Base-by-base conservation (phyloP, 2,329 filamentous ascomycete genomes). In the Botrytis pseudocinerea region DNA sequence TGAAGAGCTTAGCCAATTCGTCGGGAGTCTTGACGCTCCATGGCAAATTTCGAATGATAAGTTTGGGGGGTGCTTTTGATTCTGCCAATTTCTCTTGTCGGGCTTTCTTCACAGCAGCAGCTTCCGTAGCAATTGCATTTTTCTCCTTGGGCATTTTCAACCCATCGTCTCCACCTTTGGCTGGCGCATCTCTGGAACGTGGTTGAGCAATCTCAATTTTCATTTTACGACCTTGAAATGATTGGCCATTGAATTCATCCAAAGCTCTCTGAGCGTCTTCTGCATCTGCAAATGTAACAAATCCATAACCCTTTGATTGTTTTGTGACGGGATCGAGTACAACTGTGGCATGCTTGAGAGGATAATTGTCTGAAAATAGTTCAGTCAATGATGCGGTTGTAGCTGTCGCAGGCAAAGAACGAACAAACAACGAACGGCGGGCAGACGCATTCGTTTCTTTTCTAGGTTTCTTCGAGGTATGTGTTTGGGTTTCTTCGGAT, bases 301-400 rank as follows among this genome's bases (percentile, higher is more conserved):
- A 99, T 70, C 96, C 96, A 82, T 94, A 99, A 28, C 96, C 95
- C 80, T 93, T 92, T 22, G 94, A 98, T 78, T 91, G 85, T 80
- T 97, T 97, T 2, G 95, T 97, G 76, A 90, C 87, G 25, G 92
- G 90, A 81, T 99, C 95, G 73, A 92, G 84, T 57, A 99, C 94
- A 7, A 97, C 94, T n/a, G 92, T 93, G 70, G 96, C 95, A 83
- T 98, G 95, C 83, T 98, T 98, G 81, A 99, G 89, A 12, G 97
- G 95, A 79, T 93, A 98, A 74, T 94, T 92, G 82, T 98, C 90
- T 10, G 96, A 98, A 84, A 99, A 99, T 82, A 95, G 92, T 74
- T 94, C 91, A 74, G 94, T 93, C 76, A 99, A 87, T 70, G 87
- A 87, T 80, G 98, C 94, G 80, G 89, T 93, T 48, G 95, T 98